Base-by-base conservation (phyloP, 306 rosid genomes). In the Cicer bijugum region DNA sequence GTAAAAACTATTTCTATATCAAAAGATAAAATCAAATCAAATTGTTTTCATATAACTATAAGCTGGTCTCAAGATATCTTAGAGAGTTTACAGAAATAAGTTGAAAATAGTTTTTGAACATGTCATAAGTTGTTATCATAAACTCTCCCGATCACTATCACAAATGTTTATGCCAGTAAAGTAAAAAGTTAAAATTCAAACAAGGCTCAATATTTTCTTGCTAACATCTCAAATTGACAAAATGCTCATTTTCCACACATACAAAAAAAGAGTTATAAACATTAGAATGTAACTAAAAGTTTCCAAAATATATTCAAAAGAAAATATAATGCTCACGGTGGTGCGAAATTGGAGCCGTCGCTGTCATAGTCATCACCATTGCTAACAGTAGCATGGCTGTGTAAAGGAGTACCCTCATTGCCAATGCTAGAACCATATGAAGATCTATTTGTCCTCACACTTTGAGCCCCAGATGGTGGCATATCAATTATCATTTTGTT, bases 331-430 rank as follows among this genome's bases (percentile, higher is more conserved):
- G 78, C 98, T 86, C 80, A 93, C 98, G 82, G 65, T 28, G 98
- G 96, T 59, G 97, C 93, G 14, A 93, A 87, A 82, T 81, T 90
- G 75, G 90, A 84, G 79, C 77, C 81, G 50, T 84, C 92, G 38
- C 93, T 89, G 56, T 86, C 97, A 55, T 90, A 89, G n/a, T 67
- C 96, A 75, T 90, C 90, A 45, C 84, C 89, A 83, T 85, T 84
- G 42, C 80, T 80, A 60, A 65, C 76, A 38, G 85, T 23, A 66
- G 86, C 75, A 78, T 78, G 78, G 68, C 60, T 81, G 71, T 87
- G 86, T 11, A 83, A 23, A 44, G 90, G 82, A 62, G 89, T 71
- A 69, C 75, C 87, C 80, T 62, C 97, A 71, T 66, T 76, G 69
- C 84, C 92, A 81, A 78, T 87, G 85, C 87, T 79, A 48, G 97